phyloP scores from a whole-genome alignment of 2,329 filamentous ascomycete species.

The Exophiala bonariae region DNA sequence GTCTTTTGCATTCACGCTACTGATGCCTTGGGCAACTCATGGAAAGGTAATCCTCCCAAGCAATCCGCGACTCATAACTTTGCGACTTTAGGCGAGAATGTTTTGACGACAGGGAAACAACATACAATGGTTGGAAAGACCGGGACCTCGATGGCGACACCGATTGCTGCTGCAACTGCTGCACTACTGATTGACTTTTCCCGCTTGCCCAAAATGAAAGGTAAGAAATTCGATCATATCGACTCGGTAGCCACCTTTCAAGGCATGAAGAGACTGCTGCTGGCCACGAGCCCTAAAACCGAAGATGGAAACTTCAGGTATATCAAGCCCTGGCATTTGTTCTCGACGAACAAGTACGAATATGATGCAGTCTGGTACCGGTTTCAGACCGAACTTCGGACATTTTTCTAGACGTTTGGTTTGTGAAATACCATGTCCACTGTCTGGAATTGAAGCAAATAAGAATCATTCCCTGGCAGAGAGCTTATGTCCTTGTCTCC shows the following conservation, averaged over 20 bases:
- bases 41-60: neutral
- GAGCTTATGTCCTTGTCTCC: too few species aligned
- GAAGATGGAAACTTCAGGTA: neutral
- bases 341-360: neutral
- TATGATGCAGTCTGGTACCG: neutral
- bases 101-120: slow-evolving; percentile 44
- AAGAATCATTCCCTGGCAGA: too few species aligned
- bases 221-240: neutral
- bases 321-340: slow-evolving; percentile 3
- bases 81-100: slow-evolving; percentile 32
- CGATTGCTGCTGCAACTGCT: slow-evolving; percentile 6
- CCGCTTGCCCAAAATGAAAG: neutral
- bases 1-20: slow-evolving; percentile 8
- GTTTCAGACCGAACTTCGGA: neutral
- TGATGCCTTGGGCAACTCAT: neutral
- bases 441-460: too few species aligned
- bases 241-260: neutral
- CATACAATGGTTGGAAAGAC: slow-evolving; percentile 5
- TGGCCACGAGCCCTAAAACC: neutral
- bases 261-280: neutral
- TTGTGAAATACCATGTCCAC: too few species aligned
- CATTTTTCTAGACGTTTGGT: neutral
- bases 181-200: slow-evolving; percentile 3
- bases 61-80: slow-evolving; percentile 35
- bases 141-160: slow-evolving; percentile 5